These are phyloP conservation scores for Emericellopsis terricola DNA, from an alignment of 495 filamentous ascomycete species.

Conservation along the genomic window DNA sequence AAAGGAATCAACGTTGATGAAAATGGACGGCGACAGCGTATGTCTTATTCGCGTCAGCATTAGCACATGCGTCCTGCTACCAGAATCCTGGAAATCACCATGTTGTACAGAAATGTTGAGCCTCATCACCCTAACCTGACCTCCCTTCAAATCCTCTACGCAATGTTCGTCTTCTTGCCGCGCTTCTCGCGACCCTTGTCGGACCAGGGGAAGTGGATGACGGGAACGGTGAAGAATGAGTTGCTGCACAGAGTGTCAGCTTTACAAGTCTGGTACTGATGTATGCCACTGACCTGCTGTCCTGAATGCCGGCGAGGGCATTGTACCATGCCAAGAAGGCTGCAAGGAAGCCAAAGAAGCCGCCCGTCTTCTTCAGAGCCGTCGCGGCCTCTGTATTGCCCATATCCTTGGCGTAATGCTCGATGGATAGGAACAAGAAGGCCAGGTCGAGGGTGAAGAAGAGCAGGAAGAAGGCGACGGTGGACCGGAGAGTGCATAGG, in stretches of 20 bases:
- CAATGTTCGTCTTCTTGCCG: slow-evolving; percentile 14
- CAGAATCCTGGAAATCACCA: too few relatives aligned
- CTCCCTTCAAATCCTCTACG: too few relatives aligned
- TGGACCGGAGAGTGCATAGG: slow-evolving; percentile 80
- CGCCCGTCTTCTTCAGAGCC: slow-evolving; percentile 56
- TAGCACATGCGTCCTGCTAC: too few relatives aligned
- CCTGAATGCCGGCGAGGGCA: slow-evolving; percentile 85
- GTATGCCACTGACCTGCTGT: slow-evolving; percentile 45
- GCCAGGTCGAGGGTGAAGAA: slow-evolving; percentile 90
- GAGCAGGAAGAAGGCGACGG: slow-evolving; percentile 86
- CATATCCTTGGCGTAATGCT: slow-evolving; percentile 36
- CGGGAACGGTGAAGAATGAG: slow-evolving; percentile 93
- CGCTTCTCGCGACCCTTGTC: slow-evolving; percentile 57
- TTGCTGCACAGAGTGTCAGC: slow-evolving; percentile 22
- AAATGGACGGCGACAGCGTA: too few relatives aligned
- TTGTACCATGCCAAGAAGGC: slow-evolving; percentile 96
- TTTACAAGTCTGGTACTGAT: too few relatives aligned
- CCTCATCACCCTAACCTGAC: too few relatives aligned
- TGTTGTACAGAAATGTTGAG: too few relatives aligned
- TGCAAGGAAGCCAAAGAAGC: slow-evolving; percentile 71
- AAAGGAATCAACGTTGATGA: too few relatives aligned
- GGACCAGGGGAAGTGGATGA: slow-evolving; percentile 94
- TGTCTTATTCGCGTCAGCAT: too few relatives aligned
- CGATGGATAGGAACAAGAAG: slow-evolving; percentile 74
- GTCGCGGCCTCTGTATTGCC: slow-evolving; percentile 6